Base-by-base conservation (phyloP, 2,329 filamentous ascomycete species). In the Ophiocordyceps camponoti-rufipedis region DNA sequence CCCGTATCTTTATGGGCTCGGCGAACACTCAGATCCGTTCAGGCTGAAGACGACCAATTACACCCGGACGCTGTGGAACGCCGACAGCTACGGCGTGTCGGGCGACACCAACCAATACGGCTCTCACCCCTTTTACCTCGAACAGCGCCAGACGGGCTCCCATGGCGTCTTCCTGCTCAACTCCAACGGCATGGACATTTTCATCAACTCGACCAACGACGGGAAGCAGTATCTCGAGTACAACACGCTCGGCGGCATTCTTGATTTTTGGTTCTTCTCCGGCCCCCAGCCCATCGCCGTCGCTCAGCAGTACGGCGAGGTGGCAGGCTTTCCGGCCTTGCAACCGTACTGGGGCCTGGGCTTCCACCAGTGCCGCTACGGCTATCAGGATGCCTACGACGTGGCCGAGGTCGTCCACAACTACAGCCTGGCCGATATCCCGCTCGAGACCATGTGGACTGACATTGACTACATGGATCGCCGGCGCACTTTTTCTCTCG, bases 291-390 rank as follows among this genome's bases (percentile, higher is more conserved):
- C 80, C 47, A 68, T 72, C 7, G 73, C 80, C 12, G 78, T 87
- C 23, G 83, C 77, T 14, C 76, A 75, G 56, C 71, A 81, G 38
- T 91, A 89, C 56, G 78, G 84, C 50, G 60, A 64, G 47, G 73
- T 79, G 2, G 67, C 80, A 44, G 84, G 85, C 0, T 64, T 84
- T 5, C 84, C 85, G 1, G 78, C 78, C 0, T 79, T 89, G 75
- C 81, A 88, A 56, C 79, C 83, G 52, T 91, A 91, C 63, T 89
- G 77, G 69, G 77, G 80, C 0, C 76, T 93, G 48, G 86, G 86
- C 1, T 89, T 73, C 56, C 85, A 93, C 51, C 85, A 93, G 57
- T 89, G 84, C 53, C 53, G 57, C 45, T 59, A 85, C 78, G 85
- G 85, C 1, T 91, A 91, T 57, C 65, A 71, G 38, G 85, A 84